Evolutionary conservation across 2,329 filamentous ascomycete genomes (phyloP).

Genomic region (Xylaria sp.): DNA sequence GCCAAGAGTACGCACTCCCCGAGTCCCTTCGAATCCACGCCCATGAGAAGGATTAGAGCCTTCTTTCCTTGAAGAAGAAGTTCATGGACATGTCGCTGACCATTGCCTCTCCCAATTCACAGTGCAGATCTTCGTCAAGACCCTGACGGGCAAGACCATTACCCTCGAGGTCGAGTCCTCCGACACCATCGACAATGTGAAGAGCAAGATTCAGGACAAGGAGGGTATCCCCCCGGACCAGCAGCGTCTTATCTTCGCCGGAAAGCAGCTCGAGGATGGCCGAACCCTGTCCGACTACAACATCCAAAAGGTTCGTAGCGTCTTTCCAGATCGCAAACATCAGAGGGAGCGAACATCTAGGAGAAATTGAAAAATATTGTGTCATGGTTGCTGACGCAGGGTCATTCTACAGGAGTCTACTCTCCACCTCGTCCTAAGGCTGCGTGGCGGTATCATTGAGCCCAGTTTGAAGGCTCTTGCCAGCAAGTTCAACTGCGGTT

Average conservation of each 20-base stretch:
- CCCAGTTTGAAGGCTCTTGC: constrained; percentile 98
- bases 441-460: constrained; percentile 99
- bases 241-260: constrained; percentile 98
- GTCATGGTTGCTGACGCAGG: constrained; percentile 7
- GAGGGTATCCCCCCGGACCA: constrained; percentile 98
- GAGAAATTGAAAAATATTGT: neutral
- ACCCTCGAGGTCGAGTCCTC: constrained; percentile 99
- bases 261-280: constrained; percentile 99
- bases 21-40: neutral
- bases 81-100: constrained; percentile 59
- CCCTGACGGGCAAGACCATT: constrained; percentile 99
- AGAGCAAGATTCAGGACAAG: constrained; percentile 99
- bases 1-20: constrained; percentile 39
- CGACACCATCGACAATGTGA: constrained; percentile 99
- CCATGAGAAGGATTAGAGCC: neutral
- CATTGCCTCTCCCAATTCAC: constrained; percentile 47
- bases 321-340: neutral
- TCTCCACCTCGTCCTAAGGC: constrained; percentile 97
- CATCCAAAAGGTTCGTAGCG: constrained; percentile 90
- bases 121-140: constrained; percentile 99
- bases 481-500: constrained; percentile 98
- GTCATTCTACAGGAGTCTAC: constrained; percentile 80
- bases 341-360: neutral
- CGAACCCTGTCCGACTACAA: constrained; percentile 98
- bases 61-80: neutral